phyloP scores from a whole-genome alignment of 2,329 filamentous ascomycete species.

The Colletotrichum limetticola region DNA sequence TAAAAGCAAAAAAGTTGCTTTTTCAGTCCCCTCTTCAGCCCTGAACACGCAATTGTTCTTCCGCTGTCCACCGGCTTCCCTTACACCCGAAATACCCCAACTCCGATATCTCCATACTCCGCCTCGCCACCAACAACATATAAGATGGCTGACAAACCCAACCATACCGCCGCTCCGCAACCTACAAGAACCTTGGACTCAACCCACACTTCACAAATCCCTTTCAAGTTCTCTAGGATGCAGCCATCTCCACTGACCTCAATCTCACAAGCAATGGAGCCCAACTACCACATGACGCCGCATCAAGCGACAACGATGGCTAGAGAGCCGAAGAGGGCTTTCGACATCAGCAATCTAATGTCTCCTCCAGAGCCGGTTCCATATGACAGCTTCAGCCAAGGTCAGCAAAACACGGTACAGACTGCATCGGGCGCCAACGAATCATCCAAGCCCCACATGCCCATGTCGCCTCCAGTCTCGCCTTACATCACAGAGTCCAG shows the following conservation, averaged over 20 bases:
- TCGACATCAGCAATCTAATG: conserved; percentile 67
- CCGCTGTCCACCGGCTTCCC: conserved; percentile 22
- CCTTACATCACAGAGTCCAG: conserved; percentile 55
- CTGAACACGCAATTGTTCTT: not conserved
- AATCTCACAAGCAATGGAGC: conserved; percentile 40
- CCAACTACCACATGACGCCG: conserved; percentile 27
- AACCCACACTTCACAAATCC: not conserved
- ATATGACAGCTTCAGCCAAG: conserved; percentile 61
- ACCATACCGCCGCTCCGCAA: conserved; percentile 31
- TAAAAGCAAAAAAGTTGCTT: not conserved
- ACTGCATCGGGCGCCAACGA: conserved; percentile 26
- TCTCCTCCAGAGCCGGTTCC: conserved; percentile 68
- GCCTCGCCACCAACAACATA: conserved; percentile 30
- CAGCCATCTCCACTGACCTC: conserved; percentile 28
- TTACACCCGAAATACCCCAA: conserved; percentile 23
- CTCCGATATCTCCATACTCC: conserved; percentile 35
- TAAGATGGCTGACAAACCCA: conserved; percentile 37
- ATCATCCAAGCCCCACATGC: conserved; percentile 47
- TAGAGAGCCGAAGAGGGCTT: conserved; percentile 49
- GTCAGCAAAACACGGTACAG: conserved; percentile 11
- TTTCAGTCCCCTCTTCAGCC: not conserved
- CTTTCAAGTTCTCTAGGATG: conserved; percentile 13
- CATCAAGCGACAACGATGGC: conserved; percentile 5
- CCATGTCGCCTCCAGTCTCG: conserved; percentile 69
- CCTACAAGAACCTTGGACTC: conserved; percentile 47